Conservation (phyloP, 208 protist species). For the Phytomonas francai region DNA sequence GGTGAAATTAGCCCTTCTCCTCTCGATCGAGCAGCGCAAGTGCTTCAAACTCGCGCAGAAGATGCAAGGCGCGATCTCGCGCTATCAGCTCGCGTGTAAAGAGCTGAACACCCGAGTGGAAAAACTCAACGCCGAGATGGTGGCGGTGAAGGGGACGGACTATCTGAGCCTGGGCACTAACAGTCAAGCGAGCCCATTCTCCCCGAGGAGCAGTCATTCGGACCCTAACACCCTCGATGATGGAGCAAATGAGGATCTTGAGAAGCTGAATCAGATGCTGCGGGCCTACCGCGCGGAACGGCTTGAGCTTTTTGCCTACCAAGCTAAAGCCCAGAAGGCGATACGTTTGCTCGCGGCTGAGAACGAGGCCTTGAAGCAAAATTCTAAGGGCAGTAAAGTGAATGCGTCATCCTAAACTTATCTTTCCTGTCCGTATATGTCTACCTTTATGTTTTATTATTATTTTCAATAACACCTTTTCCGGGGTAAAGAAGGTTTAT, state of each 20-base stretch:
- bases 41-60: slow-evolving; percentile 65
- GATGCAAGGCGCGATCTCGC: slow-evolving; percentile 36
- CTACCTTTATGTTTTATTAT: background rate
- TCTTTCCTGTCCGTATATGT: slow-evolving; percentile 9
- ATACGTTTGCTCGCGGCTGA: slow-evolving; percentile 71
- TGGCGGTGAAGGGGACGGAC: slow-evolving; percentile 60
- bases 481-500: background rate
- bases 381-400: background rate
- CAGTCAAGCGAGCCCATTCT: slow-evolving; percentile 10
- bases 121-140: slow-evolving; percentile 50
- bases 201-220: slow-evolving; percentile 7
- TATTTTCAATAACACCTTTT: background rate
- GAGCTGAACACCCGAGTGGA: slow-evolving; percentile 32
- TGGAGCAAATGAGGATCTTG: slow-evolving; percentile 7
- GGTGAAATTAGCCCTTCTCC: slow-evolving; percentile 46
- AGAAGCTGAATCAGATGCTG: slow-evolving; percentile 30
- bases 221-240: background rate
- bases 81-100: slow-evolving; percentile 44
- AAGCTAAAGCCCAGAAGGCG: slow-evolving; percentile 59
- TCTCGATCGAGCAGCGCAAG: slow-evolving; percentile 60
- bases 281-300: slow-evolving; percentile 45
- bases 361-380: slow-evolving; percentile 27
- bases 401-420: background rate
- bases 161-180: slow-evolving; percentile 51
- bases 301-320: slow-evolving; percentile 61